Percentiles rank a stretch among this genome's conserved stretches.
phyloP scores from a whole-genome alignment of 495 filamentous ascomycete genomes.

The Achaetomiella virescens region DNA sequence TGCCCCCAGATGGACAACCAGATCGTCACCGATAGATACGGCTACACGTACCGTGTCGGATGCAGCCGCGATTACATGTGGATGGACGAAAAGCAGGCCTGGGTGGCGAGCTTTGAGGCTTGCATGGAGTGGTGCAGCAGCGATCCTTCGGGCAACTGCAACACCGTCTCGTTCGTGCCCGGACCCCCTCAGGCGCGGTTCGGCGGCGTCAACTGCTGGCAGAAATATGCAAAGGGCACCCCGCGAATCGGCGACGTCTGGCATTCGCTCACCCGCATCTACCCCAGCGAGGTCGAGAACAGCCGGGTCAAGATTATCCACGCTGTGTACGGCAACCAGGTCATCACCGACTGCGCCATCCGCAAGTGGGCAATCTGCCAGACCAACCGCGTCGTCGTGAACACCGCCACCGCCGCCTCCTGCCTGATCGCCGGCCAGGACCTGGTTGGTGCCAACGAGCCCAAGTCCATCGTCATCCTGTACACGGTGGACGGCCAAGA shows the following conservation, averaged over 20 bases:
- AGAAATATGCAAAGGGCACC: too few species aligned
- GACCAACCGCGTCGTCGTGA: slow-evolving; percentile 2
- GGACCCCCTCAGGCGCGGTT: not conserved
- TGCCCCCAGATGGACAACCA: not conserved
- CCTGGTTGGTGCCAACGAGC: not conserved
- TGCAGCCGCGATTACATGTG: not conserved
- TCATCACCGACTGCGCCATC: not conserved
- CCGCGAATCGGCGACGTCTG: too few species aligned
- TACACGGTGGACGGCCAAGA: not conserved
- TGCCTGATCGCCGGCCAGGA: not conserved
- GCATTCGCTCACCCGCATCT: not conserved
- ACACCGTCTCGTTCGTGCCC: not conserved
- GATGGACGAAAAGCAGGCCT: not conserved
- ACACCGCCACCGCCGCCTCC: not conserved
- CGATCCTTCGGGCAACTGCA: not conserved
- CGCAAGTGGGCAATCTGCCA: slow-evolving; percentile 1
- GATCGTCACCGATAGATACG: not conserved
- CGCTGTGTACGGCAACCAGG: slow-evolving; percentile 1
- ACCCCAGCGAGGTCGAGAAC: not conserved
- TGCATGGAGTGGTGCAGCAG: not conserved
- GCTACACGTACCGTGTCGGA: not conserved
- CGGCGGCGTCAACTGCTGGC: not conserved
- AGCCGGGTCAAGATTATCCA: not conserved
- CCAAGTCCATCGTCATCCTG: slow-evolving; percentile 8
- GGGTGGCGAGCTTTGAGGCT: not conserved